A percentile compares a stretch with the other conserved stretches of the same genome.
These are phyloP conservation scores for Aspergillus avenaceus DNA, from an alignment of 495 filamentous ascomycete genomes.

Conservation along the genomic window DNA sequence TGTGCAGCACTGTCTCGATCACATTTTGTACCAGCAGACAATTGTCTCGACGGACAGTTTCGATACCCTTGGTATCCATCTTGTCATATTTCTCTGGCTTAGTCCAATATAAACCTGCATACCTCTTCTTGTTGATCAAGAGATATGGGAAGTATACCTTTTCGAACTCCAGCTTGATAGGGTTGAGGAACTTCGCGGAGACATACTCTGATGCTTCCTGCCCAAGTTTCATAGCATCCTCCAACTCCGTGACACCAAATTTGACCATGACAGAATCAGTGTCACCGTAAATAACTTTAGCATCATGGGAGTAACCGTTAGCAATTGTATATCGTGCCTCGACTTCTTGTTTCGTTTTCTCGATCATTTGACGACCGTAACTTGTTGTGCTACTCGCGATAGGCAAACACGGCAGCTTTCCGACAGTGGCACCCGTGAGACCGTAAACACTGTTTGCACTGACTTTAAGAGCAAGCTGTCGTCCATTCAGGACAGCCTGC, in stretches of 20 bases:
- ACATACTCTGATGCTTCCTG: slow-evolving; percentile 85
- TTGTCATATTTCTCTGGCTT: slow-evolving; percentile 94
- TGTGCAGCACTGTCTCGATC: slow-evolving; percentile 92
- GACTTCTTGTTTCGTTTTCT: slow-evolving; percentile 90
- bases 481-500: slow-evolving; percentile 95
- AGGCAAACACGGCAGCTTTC: slow-evolving; percentile 90
- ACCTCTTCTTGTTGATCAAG: slow-evolving; percentile 99
- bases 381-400: slow-evolving; percentile 96
- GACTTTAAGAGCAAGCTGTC: slow-evolving; percentile 93
- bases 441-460: slow-evolving; percentile 98
- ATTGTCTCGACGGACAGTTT: slow-evolving; percentile 96
- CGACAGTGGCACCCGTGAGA: slow-evolving; percentile 91
- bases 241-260: slow-evolving; percentile 82
- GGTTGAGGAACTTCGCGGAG: slow-evolving; percentile 85
- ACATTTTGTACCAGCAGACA: slow-evolving; percentile 93
- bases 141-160: slow-evolving; percentile 99
- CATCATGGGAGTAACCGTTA: slow-evolving; percentile 91
- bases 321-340: slow-evolving; percentile 83
- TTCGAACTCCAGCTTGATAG: slow-evolving; percentile 98
- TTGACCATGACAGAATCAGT: slow-evolving; percentile 99
- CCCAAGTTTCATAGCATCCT: slow-evolving; percentile 88
- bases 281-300: slow-evolving; percentile 96
- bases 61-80: slow-evolving; percentile 99
- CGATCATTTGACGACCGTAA: slow-evolving; percentile 98
- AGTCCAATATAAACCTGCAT: slow-evolving; percentile 96